Evolutionary conservation across 768 basidiomycete species (phyloP), one percentile per base, ranked within the genome.

Genomic region (Hortiboletus campestris): DNA sequence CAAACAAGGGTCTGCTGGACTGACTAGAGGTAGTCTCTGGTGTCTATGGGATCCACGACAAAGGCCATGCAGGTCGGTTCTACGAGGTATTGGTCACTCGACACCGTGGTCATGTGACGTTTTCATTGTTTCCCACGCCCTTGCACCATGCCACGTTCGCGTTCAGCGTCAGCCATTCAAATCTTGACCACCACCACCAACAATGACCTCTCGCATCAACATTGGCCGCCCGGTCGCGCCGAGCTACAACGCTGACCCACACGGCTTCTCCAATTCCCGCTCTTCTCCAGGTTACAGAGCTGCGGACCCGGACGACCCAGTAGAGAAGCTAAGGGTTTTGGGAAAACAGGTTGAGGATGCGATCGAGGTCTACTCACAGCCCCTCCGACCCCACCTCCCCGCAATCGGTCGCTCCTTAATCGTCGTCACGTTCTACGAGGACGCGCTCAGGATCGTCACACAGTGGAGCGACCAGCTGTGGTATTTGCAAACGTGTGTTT

Each of bases 391-490:
- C 50, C 86, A 95, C 72, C 80, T 99, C 65, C 97, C 97, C 40
- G 87, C 92, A 51, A 86, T 98, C 72, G 96, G 94, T 55, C 84
- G 97, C 64, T 98, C 98, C 75, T 74, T 99, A 56, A 98, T 98
- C 72, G 93, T 99, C 49, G 94, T 97, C 40, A 99, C 97, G 11
- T 99, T 99, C 76, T 78, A 95, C 72, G 97, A 99, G 79, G 97
- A 99, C 69, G 92, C 97, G 10, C 73, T 96, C 66, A 79, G 97
- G 60, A 98, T 98, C 67, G 51, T 91, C 56, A 91, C 94, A 3
- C 96, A 98, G 72, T 98, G 94, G 94, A 71, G 84, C 46, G 97
- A 99, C 77, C 97, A 99, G 75, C 83, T 97, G 51, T 99, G 96
- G 93, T 99, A 98, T 74, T 79, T 99, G 66, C 92, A 98, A 72